Evolutionary conservation across 2,329 filamentous ascomycete species (phyloP), one percentile per base, ranked within the genome.

Genomic region (Pleomassaria siparia): DNA sequence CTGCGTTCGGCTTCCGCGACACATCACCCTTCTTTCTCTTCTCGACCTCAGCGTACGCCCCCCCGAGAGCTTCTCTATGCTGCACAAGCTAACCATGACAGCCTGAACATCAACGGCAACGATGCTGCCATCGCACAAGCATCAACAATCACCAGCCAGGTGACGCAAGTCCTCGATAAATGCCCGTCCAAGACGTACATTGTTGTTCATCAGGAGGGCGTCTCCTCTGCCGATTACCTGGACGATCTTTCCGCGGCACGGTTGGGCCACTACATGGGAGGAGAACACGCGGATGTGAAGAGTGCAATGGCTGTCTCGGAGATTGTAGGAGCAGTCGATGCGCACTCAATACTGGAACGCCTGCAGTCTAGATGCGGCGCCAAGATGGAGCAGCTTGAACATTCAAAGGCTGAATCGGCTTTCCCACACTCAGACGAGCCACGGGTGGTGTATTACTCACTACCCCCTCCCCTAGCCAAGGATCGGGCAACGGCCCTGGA

Each of bases 21-120:
- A 90, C 91, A 2, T 91, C 89, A 45, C 92, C 94, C 15, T 94
- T 96, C 72, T 81, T 96, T 67, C 76, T 96, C 57, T 86, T 95
- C 70, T 96, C 92, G 25, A 92, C 87, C 37, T 81, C 87, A 53
- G 77, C 85, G 91, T 96, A 85, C 63, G 86, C 54, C 45, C 28
- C 40, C 42, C 44, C 35, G 43, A 41, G 32, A 47, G 43, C 45
- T 46, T 28, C 40, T 45, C 32, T 44, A n/a, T 29, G n/a, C 44
- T 24, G 5, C 39, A 25, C 22, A 37, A 52, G 57, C 64, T 67
- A 65, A 62, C 55, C 47, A 20, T 41, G 44, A 40, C 60, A 70
- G 64, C 49, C 46, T 69, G 49, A 54, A 56, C 43, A 51, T 70
- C 43, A 54, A 56, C 40, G 56, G 40, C 48, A 51, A 54, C 43